A percentile compares a stretch with the other conserved stretches of the same genome.
phyloP scores from a whole-genome alignment of 2,329 filamentous ascomycete species.

The Teratosphaeria viscida region DNA sequence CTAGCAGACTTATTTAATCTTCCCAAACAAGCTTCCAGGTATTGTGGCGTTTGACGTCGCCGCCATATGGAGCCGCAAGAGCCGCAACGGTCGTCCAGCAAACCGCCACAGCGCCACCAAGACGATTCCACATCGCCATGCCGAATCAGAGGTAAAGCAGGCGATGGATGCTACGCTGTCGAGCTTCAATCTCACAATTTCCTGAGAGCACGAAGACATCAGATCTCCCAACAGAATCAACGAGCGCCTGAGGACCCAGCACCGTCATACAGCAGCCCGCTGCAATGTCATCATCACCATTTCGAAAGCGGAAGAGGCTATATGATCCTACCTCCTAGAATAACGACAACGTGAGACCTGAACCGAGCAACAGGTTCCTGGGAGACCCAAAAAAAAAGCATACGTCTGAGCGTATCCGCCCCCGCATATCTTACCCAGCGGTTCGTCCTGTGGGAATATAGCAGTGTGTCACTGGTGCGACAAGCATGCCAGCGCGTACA shows the following conservation, averaged over 20 bases:
- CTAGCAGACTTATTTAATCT: background rate
- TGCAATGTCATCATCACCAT: background rate
- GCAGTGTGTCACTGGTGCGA: no score
- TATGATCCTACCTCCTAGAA: background rate
- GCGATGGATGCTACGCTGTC: no score
- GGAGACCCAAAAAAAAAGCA: background rate
- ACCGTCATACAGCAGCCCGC: background rate
- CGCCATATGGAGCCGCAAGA: background rate
- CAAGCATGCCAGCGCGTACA: background rate
- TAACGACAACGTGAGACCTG: background rate
- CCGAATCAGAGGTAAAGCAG: no score
- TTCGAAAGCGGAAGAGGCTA: background rate
- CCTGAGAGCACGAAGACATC: background rate
- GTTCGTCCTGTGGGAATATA: background rate
- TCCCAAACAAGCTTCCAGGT: background rate
- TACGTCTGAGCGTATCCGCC: background rate
- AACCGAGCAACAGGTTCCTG: background rate
- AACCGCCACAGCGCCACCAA: no score
- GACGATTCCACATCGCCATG: no score
- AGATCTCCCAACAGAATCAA: background rate
- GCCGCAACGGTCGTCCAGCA: background rate
- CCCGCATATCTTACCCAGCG: background rate
- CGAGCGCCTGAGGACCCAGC: no score
- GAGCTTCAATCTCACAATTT: background rate
- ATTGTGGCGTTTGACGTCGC: background rate